Base-by-base conservation (phyloP, 768 basidiomycete genomes). In the Hortiboletus flavorubellus region DNA sequence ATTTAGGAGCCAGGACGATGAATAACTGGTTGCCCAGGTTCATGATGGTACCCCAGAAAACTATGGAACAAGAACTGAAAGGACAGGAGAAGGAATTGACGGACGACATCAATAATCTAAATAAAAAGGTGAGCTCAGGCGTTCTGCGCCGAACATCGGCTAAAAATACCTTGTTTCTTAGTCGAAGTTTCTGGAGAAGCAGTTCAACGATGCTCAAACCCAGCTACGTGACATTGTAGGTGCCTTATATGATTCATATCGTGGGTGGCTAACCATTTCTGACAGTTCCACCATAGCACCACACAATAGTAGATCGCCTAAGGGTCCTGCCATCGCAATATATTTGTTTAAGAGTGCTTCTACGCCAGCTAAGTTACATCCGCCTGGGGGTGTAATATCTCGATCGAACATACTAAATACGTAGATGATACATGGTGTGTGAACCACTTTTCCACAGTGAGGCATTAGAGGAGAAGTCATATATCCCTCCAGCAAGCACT, bases 161-260 rank as follows among this genome's bases (percentile, higher is more conserved):
- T 54, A 31, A 59, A 23, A 0, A 21, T 14, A 34, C 31, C 23
- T n/a, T 38, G 39, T 18, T n/a, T 41, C 39, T 29, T 55, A 94
- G 92, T 79, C 85, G 26, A 95, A 95, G 73, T 96, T 88, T 69
- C 79, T 97, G 3, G 94, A 97, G 72, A 96, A 96, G 64, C 93
- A 96, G 66, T 91, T 89, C 67, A 89, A 87, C 52, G 93, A 95
- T 61, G 92, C 94, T 2, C 91, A 95, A 72, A 75, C 76, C 21
- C 93, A 94, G 66, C 75, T 96, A 49, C 83, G 87, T 42, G 91
- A 93, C 68, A 93, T 93, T 31, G 91, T 92, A 63, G 53, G 86
- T 74, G 4, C 14, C 35, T 30, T 38, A 8, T 21, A 41, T 23
- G 3, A 3, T 26, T 14, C 43, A 21, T 21, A 30, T 49, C 5